Evolutionary conservation across 2,329 filamentous ascomycete genomes (phyloP), one percentile per base, ranked within the genome.

Genomic region (Diaporthe vexans): DNA sequence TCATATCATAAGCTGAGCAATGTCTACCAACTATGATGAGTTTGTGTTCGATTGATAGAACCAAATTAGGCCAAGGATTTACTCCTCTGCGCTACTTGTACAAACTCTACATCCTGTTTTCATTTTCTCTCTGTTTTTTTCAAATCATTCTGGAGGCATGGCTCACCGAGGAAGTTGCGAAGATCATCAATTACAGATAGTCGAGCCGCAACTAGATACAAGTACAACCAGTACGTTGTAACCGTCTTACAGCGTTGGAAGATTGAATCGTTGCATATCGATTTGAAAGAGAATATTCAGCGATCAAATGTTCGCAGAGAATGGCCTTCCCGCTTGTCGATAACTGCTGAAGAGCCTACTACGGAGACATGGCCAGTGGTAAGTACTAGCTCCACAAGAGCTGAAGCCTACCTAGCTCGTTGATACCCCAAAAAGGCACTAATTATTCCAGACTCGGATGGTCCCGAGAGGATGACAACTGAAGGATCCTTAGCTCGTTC

Each of bases 361-460:
- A 21, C 21, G 19, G 19, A 48, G 7, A 10, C n/a, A 48, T 21
- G 19, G 46, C 19, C 8, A 48, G 46, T 46, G 19, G 5, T 46
- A 37, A 48, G 43, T 21, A 48, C 43, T 21, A 10, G 40, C 17
- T 17, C 40, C 40, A 51, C 21, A n/a, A 11, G 46, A 51, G 46
- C 8, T 51, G 46, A 11, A n/a, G 19, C 21, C 11, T 51, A n/a
- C 43, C 17, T 46, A 4, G 19, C 21, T 21, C 21, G 8, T n/a
- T n/a, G 46, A n/a, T 51, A 21, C 21, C 21, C 4, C 3, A 51
- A 24, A n/a, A n/a, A n/a, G 13, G 46, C 11, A 3, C 8, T 5
- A 51, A n/a, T 51, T n/a, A 51, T n/a, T n/a, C 61, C 61, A 51
- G 61, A 48, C 61, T 51, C 19, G 29, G 61, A 65, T 65, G 21